Base-by-base conservation (phyloP, 768 basidiomycete genomes). In the Mycena floridula region DNA sequence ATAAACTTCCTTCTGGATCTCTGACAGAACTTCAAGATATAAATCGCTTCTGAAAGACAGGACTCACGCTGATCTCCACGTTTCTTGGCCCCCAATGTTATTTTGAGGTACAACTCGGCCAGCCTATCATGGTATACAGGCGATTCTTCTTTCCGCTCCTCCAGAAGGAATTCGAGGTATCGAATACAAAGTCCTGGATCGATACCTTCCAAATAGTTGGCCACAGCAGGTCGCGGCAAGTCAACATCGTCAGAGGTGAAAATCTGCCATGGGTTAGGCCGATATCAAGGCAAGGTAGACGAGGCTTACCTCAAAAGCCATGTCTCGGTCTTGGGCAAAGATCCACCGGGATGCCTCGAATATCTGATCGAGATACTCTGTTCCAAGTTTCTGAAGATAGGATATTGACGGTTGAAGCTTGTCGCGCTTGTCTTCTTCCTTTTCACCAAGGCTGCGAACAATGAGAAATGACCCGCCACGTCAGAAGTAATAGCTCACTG, bases 171-270 rank as follows among this genome's bases (percentile, higher is more conserved):
- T 60, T 96, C 94, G 7, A 98, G 72, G 62, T 89, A 98, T 7
- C 79, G 76, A 2, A 78, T 69, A 53, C 86, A 90, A 15, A 90
- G 61, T n/a, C 70, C 65, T 3, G 72, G 78, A 50, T 85, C 77
- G 25, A 93, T 70, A 23, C 66, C 68, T 49, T 91, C 85, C 20
- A 99, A 74, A 59, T 83, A 92, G 46, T 82, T 74, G 9, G 84
- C 81, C 3, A 96, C 90, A 0, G 71, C 72, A 25, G 75, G 70
- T 2, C 82, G 77, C 18, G 96, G 93, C 15, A 98, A 74, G 47
- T 95, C 92, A 6, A 87, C 87, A 46, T 97, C 93, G 56, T 97
- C 95, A 0, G 94, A 92, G 2, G 85, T 91, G 58, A 98, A 99
- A 32, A 99, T 90, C 92, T 96, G 52, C 2, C 9, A 11, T 40